These are phyloP conservation scores for Ostreobium quekettii DNA, from an alignment of 139 green algal species.

Conservation along the genomic window DNA sequence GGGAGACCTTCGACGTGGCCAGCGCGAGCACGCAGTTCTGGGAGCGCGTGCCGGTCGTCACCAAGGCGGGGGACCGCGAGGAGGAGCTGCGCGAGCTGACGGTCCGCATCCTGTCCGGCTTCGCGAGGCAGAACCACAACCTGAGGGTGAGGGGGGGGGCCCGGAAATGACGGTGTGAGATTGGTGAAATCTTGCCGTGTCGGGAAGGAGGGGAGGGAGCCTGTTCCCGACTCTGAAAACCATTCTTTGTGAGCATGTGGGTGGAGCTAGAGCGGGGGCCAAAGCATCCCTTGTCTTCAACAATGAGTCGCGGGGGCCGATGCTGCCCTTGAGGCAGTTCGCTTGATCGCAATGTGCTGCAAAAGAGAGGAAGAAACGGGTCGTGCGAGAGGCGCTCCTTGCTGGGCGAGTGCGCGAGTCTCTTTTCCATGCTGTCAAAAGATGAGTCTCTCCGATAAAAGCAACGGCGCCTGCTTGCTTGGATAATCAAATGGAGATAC, in stretches of 20 bases:
- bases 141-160: constrained; percentile 31
- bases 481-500: no score
- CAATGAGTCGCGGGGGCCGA: no score
- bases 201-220: not conserved
- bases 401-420: no score
- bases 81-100: constrained; percentile 50
- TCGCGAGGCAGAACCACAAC: constrained; percentile 49
- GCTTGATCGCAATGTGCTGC: no score
- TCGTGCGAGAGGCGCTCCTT: no score
- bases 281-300: no score
- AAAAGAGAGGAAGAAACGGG: no score
- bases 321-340: no score
- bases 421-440: no score
- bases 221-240: not conserved
- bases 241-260: not conserved
- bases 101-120: constrained; percentile 57
- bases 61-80: constrained; percentile 48
- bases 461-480: no score
- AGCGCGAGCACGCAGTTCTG: constrained; percentile 61
- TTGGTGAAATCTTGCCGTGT: not conserved
- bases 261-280: no score
- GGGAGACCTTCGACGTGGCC: constrained; percentile 43
- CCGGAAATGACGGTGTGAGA: not conserved
- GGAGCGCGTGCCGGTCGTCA: constrained; percentile 50
- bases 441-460: no score